Percentiles rank a stretch among this genome's conserved stretches.
Evolutionary conservation across 2,329 filamentous ascomycete genomes (phyloP).

Genomic region (Fusarium floridanum): DNA sequence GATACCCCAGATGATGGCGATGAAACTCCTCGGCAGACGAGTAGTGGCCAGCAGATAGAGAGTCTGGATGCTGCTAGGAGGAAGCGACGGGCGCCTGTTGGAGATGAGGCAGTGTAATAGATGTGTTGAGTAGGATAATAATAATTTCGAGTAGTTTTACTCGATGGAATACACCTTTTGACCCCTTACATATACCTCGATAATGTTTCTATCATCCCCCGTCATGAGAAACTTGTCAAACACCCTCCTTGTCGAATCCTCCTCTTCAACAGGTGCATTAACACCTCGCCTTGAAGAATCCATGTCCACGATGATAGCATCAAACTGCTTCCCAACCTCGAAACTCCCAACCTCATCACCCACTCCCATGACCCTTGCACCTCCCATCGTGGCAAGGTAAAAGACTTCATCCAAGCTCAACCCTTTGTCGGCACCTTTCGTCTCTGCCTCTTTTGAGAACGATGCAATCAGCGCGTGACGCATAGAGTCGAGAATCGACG

Average conservation of each 20-base stretch:
- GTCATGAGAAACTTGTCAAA: conserved; percentile 77
- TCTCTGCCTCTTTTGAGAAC: conserved; percentile 60
- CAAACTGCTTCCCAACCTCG: conserved; percentile 71
- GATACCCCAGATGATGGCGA: conserved; percentile 21
- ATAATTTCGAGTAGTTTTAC: neutral
- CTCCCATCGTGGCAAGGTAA: conserved; percentile 71
- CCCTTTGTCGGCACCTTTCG: conserved; percentile 56
- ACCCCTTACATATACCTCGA: conserved; percentile 66
- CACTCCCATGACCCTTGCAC: conserved; percentile 69
- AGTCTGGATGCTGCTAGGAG: conserved; percentile 32
- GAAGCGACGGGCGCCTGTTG: conserved; percentile 26
- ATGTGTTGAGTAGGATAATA: neutral
- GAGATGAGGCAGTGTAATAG: conserved; percentile 36
- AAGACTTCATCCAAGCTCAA: conserved; percentile 67
- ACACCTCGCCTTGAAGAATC: conserved; percentile 50
- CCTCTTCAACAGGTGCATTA: conserved; percentile 66
- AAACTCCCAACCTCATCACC: conserved; percentile 69
- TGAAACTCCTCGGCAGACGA: conserved; percentile 29
- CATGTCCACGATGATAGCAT: conserved; percentile 66
- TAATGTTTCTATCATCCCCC: conserved; percentile 73
- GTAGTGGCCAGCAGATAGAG: conserved; percentile 34
- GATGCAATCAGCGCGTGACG: conserved; percentile 69
- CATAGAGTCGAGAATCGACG: conserved; percentile 70
- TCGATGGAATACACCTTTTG: conserved; percentile 42
- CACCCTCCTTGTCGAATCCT: conserved; percentile 59